Conservation (phyloP, 305 asterid genomes). For the Fraxinus nigra region DNA sequence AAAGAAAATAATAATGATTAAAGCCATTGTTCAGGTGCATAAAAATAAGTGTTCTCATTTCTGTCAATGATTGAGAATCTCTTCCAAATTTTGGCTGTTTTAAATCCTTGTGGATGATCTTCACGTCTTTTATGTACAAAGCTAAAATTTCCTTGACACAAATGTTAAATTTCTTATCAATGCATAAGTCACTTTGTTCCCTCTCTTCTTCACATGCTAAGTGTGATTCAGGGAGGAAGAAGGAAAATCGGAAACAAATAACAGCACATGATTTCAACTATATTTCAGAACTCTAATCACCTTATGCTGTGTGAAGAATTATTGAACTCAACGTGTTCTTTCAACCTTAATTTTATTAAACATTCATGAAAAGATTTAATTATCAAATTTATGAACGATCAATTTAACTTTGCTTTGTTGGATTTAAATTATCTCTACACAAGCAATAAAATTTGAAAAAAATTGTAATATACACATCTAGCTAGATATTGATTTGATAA, state of each 20-base stretch:
- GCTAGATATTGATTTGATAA: not conserved
- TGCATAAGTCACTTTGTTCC: not conserved
- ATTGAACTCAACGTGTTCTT: not conserved
- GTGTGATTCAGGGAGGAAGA: not conserved
- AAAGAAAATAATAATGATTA: not conserved
- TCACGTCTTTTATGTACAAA: not conserved
- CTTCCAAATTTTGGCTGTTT: not conserved
- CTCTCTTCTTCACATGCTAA: not conserved
- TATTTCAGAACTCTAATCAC: constrained; percentile 10
- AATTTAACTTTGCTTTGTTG: not conserved
- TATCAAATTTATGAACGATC: not conserved
- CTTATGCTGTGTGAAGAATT: not conserved
- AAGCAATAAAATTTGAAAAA: not conserved
- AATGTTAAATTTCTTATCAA: not conserved
- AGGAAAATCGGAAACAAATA: not conserved
- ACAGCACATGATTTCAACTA: not conserved
- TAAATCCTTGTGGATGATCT: not conserved
- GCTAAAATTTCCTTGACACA: not conserved
- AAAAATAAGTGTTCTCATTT: not conserved
- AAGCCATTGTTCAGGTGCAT: not conserved
- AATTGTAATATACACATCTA: not conserved
- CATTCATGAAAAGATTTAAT: not conserved
- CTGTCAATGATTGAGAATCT: not conserved
- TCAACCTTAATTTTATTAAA: not conserved
- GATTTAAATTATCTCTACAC: not conserved